phyloP scores from a whole-genome alignment of 2,329 filamentous ascomycete species.

The Alternaria conjuncta region DNA sequence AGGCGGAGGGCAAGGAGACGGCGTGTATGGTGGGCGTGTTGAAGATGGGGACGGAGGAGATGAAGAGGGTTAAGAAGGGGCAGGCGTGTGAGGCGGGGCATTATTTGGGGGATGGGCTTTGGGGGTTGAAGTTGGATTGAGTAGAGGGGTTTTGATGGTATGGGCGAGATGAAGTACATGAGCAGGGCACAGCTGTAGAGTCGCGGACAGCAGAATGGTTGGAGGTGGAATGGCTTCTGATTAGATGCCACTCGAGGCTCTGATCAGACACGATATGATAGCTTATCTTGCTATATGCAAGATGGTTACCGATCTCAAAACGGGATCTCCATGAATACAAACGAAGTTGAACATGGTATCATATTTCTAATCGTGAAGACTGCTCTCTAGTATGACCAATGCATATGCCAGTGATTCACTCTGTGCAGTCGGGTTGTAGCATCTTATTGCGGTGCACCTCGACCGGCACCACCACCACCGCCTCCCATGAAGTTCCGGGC shows the following conservation, averaged over 20 bases:
- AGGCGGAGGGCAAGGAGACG: conserved; percentile 91
- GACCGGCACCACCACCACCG: conserved; percentile 25
- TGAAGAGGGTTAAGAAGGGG: conserved; percentile 93
- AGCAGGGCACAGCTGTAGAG: not conserved
- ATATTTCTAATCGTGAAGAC: conserved; percentile 33
- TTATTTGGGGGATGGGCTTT: conserved; percentile 92
- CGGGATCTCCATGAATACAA: not conserved
- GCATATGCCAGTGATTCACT: not conserved
- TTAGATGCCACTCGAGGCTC: not conserved
- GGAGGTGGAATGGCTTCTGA: not conserved
- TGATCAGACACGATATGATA: not conserved
- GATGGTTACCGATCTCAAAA: not conserved
- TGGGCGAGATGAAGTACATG: not conserved
- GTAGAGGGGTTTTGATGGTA: not conserved
- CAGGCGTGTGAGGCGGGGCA: conserved; percentile 93
- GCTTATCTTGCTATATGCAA: not conserved
- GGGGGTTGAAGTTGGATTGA: conserved; percentile 71
- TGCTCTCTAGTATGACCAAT: not conserved
- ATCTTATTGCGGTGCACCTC: conserved; percentile 23
- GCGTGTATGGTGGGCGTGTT: conserved; percentile 87
- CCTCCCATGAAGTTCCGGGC: conserved; percentile 70
- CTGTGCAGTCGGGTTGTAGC: conserved; percentile 17
- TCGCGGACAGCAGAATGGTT: too few relatives aligned
- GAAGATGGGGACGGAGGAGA: conserved; percentile 85
- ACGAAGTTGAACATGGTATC: conserved; percentile 34